A percentile compares a stretch with the other conserved stretches of the same genome.
These are phyloP conservation scores for Saturnispora bothae DNA, from an alignment of 805 yeast species.

Conservation along the genomic window DNA sequence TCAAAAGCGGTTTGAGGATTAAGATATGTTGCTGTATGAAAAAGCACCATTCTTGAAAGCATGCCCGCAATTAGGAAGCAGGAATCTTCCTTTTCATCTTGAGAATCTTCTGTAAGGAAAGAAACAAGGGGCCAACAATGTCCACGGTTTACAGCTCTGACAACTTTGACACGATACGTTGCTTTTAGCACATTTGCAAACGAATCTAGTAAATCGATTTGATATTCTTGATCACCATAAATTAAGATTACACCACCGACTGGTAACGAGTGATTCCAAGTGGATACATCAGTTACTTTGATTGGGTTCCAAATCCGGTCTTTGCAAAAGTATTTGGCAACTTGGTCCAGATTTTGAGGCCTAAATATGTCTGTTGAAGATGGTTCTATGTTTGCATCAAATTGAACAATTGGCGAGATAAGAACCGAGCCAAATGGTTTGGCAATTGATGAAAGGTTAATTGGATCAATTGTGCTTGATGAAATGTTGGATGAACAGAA, in stretches of 20 bases:
- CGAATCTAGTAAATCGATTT: constrained; percentile 28
- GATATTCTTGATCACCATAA: constrained; percentile 35
- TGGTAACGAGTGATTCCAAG: constrained; percentile 36
- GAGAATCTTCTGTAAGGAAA: constrained; percentile 31
- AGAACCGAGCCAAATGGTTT: constrained; percentile 18
- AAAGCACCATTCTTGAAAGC: constrained; percentile 34
- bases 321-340: constrained; percentile 10
- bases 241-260: constrained; percentile 30
- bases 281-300: constrained; percentile 19
- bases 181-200: constrained; percentile 21
- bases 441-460: not conserved
- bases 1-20: constrained; percentile 17
- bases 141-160: constrained; percentile 26
- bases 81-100: constrained; percentile 35
- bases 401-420: constrained; percentile 23
- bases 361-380: constrained; percentile 9
- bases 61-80: constrained; percentile 30
- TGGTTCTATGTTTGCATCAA: not conserved
- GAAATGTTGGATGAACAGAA: not conserved
- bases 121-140: constrained; percentile 42
- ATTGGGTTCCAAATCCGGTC: constrained; percentile 15
- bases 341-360: constrained; percentile 12
- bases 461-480: too few relatives aligned
- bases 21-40: constrained; percentile 27
- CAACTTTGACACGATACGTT: constrained; percentile 26